phyloP scores from a whole-genome alignment of 192 early-diverging fungal species.

The Backusella westeae region DNA sequence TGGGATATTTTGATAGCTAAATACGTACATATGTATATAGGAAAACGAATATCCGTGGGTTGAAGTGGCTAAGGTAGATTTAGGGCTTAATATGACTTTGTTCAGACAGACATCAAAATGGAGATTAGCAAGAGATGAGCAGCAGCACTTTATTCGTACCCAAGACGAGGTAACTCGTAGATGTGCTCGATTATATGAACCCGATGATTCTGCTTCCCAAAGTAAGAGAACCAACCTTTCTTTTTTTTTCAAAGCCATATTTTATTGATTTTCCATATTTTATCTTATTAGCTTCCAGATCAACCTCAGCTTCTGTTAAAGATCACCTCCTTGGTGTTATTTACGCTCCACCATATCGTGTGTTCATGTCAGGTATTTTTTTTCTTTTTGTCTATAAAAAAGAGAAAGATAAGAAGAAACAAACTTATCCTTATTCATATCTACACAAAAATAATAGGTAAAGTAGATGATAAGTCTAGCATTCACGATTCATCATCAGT shows the following conservation, averaged over 20 bases:
- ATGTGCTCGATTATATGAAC: slow-evolving; percentile 54
- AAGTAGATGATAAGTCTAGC: slow-evolving; percentile 4
- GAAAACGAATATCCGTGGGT: slow-evolving; percentile 50
- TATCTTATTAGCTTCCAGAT: not conserved
- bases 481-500: not conserved
- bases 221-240: not conserved
- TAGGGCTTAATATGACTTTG: slow-evolving; percentile 55
- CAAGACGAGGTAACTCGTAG: slow-evolving; percentile 63
- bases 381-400: not conserved
- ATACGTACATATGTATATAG: not conserved
- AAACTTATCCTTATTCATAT: not conserved
- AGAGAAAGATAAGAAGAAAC: not conserved
- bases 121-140: slow-evolving; percentile 42
- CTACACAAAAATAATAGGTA: not conserved
- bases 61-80: slow-evolving; percentile 61
- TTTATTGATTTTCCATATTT: not conserved
- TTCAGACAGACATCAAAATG: slow-evolving; percentile 55
- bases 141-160: slow-evolving; percentile 56
- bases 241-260: not conserved
- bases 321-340: slow-evolving; percentile 46
- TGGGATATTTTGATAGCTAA: not conserved
- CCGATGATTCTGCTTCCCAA: slow-evolving; percentile 29
- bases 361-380: slow-evolving; percentile 35
- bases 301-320: slow-evolving; percentile 26
- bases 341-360: slow-evolving; percentile 52